Base-by-base conservation (phyloP, 495 filamentous ascomycete species). In the Penicillium argentinense region DNA sequence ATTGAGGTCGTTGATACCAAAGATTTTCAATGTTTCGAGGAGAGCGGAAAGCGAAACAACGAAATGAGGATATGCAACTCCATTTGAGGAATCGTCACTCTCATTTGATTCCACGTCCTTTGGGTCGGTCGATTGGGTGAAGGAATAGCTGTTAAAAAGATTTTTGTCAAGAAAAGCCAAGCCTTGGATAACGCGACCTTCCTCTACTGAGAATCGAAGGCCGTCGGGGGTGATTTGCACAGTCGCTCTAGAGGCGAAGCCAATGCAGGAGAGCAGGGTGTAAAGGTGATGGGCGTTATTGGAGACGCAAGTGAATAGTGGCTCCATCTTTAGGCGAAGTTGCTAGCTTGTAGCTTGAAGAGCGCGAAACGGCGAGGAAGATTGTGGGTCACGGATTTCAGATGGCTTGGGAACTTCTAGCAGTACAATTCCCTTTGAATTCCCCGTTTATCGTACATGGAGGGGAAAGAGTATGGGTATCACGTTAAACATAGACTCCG, bases 11-110 rank as follows among this genome's bases (percentile, higher is more conserved):
- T 82, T 83, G 47, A 89, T 79, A 37, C 87, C 86, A 60, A 97
- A 92, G 29, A 98, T 96, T 56, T 96, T 91, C 21, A 98, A 76
- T 7, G 91, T 96, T 72, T 98, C 93, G 32, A 98, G 80, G 7
- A 98, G 78, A 28, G 92, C 87, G 1, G 86, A 76, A 28, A 98
- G 77, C 9, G 89, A 92, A 49, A 97, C 84, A 47, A 89, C 85
- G 61, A 97, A 97, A 65, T 42, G 72, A 66, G 56, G 72, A 41
- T 69, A 66, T 6, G 53, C 26, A 21, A 59, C 46, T n/a, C 54
- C 52, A 13, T 74, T 63, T 24, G 63, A 48, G 18, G 59, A 56
- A 22, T 71, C 63, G 9, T 56, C 49, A 32, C 69, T 60, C 16
- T 71, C 65, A 25, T 69, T 49, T 24, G 63, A 53, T 29, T 75